Percentiles rank a stretch among this genome's conserved stretches.
These are phyloP conservation scores for Daldinia decipiens DNA, from an alignment of 495 filamentous ascomycete genomes.

Conservation along the genomic window DNA sequence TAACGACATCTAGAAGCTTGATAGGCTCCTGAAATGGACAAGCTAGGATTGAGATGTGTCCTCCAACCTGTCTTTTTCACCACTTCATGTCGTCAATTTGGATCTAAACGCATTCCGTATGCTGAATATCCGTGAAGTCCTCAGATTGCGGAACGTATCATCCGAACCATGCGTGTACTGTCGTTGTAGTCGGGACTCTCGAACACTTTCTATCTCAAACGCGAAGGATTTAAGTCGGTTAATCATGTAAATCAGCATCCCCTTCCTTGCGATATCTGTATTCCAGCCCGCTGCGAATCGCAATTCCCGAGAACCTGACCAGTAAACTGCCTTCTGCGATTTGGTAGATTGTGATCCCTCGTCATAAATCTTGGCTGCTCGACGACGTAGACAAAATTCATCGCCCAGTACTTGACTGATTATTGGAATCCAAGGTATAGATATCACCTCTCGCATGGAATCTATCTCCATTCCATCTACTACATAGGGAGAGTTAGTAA, in stretches of 20 bases:
- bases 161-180: neutral
- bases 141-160: too few relatives aligned
- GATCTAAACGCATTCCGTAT: neutral
- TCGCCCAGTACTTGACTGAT: slow-evolving; percentile 3
- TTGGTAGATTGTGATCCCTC: neutral
- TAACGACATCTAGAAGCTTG: neutral
- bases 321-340: too few relatives aligned
- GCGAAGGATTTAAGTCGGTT: neutral
- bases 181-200: neutral
- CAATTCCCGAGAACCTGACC: too few relatives aligned
- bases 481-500: neutral
- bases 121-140: neutral
- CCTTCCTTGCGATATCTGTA: neutral
- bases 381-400: slow-evolving; percentile 2
- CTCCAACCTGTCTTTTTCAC: neutral
- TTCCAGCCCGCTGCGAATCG: too few relatives aligned
- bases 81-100: neutral
- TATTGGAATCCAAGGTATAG: neutral
- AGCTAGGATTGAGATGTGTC: neutral
- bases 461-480: neutral
- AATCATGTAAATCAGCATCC: neutral
- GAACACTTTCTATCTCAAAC: neutral
- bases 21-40: too few relatives aligned
- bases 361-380: neutral
- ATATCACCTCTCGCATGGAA: neutral